Percentiles rank a stretch among this genome's conserved stretches.
These are phyloP conservation scores for Blastomyces parvus DNA, from an alignment of 2,329 filamentous ascomycete genomes.

Conservation along the genomic window DNA sequence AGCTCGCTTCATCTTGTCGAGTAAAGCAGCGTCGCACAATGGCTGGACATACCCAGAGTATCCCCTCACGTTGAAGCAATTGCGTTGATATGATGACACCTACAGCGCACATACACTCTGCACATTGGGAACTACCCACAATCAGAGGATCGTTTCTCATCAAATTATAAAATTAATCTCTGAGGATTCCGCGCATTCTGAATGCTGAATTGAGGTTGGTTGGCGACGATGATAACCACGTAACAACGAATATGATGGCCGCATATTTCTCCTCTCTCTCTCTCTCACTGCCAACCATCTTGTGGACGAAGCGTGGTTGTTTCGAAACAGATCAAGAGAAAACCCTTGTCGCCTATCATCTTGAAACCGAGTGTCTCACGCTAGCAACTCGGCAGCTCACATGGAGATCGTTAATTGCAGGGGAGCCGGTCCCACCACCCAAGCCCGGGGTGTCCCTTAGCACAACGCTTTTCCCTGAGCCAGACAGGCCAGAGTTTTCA, in stretches of 20 bases:
- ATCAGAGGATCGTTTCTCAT: not conserved
- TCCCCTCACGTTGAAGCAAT: not conserved
- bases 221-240: not conserved
- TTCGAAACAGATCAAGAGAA: not conserved
- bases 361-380: not conserved
- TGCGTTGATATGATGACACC: not conserved
- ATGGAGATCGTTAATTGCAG: not conserved
- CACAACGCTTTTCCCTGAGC: not conserved
- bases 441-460: not conserved
- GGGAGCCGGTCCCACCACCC: not conserved
- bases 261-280: not conserved
- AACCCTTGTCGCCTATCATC: not conserved
- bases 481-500: not conserved
- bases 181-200: not conserved
- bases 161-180: not conserved
- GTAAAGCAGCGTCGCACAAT: not conserved
- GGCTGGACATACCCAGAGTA: not conserved
- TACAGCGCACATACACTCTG: not conserved
- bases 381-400: not conserved
- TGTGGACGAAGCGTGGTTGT: not conserved
- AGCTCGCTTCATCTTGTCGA: not conserved
- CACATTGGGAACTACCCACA: not conserved
- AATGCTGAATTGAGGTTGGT: not conserved
- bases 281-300: not conserved
- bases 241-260: not conserved